Evolutionary conservation across 129 eudicot species (phyloP).

Genomic region (Saposhnikovia divaricata): DNA sequence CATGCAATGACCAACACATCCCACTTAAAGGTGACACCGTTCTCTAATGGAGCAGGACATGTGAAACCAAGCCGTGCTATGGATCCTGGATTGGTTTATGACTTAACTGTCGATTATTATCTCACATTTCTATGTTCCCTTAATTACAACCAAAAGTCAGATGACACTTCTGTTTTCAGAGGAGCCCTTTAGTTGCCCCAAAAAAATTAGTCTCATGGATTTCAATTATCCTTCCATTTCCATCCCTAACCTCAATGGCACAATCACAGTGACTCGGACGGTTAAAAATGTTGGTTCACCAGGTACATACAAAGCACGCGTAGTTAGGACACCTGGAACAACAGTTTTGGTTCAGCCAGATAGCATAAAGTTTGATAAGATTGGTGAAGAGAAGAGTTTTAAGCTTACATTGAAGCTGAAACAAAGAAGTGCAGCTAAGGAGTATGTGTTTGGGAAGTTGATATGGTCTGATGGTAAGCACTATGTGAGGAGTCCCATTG

Average conservation of each 20-base stretch:
- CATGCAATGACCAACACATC: conserved; percentile 61
- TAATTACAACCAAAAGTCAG: conserved; percentile 47
- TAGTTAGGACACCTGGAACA: conserved; percentile 40
- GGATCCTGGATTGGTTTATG: too few species aligned
- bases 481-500: conserved; percentile 68
- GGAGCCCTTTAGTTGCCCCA: conserved; percentile 8
- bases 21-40: conserved; percentile 55
- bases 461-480: too few species aligned
- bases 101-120: too few species aligned
- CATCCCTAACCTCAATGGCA: conserved; percentile 53
- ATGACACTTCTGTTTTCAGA: conserved; percentile 12
- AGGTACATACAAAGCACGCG: conserved; percentile 42
- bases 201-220: conserved; percentile 33
- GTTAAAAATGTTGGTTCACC: conserved; percentile 71
- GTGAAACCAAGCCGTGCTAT: conserved; percentile 4
- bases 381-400: too few species aligned
- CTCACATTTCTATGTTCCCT: conserved; percentile 38
- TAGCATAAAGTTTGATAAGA: conserved; percentile 19
- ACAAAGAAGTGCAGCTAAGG: too few species aligned
- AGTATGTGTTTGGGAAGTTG: too few species aligned
- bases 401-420: too few species aligned
- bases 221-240: conserved; percentile 76
- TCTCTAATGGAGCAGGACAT: conserved; percentile 75
- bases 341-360: conserved; percentile 33
- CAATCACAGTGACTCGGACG: conserved; percentile 55